A percentile compares a stretch with the other conserved stretches of the same genome.
Evolutionary conservation across 208 protist genomes (phyloP).

Genomic region (Leishmania lainsoni): DNA sequence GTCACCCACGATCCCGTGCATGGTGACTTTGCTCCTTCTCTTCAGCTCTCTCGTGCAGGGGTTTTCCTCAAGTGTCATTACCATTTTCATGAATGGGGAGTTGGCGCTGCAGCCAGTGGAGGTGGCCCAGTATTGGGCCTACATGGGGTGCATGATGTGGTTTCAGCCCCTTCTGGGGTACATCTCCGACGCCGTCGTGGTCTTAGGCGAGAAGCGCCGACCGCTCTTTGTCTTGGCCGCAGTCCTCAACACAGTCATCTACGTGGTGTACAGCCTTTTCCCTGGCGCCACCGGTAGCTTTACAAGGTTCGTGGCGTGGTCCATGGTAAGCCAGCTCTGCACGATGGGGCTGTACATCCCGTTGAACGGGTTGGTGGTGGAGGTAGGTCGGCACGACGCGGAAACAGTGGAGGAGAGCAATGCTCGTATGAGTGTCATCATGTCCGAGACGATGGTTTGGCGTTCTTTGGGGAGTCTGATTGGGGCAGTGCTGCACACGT

Average conservation of each 20-base stretch:
- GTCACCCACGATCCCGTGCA: conserved; percentile 22
- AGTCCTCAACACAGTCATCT: conserved; percentile 33
- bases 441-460: conserved; percentile 54
- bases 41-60: conserved; percentile 32
- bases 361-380: conserved; percentile 53
- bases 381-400: conserved; percentile 43
- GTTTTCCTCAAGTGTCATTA: conserved; percentile 36
- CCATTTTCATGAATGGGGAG: conserved; percentile 39
- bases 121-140: conserved; percentile 47
- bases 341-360: conserved; percentile 54
- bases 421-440: conserved; percentile 43
- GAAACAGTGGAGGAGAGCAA: conserved; percentile 49
- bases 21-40: conserved; percentile 42
- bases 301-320: conserved; percentile 30
- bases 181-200: conserved; percentile 38
- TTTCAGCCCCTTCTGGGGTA: conserved; percentile 38
- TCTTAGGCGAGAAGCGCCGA: conserved; percentile 45
- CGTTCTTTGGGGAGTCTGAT: conserved; percentile 40
- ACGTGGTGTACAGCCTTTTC: conserved; percentile 22
- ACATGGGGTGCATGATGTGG: conserved; percentile 38
- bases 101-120: conserved; percentile 34
- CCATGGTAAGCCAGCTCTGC: conserved; percentile 34
- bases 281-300: conserved; percentile 14
- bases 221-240: conserved; percentile 42
- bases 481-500: conserved; percentile 35